These are phyloP conservation scores for Pleurotus platypus DNA, from an alignment of 768 basidiomycete genomes.

Conservation along the genomic window DNA sequence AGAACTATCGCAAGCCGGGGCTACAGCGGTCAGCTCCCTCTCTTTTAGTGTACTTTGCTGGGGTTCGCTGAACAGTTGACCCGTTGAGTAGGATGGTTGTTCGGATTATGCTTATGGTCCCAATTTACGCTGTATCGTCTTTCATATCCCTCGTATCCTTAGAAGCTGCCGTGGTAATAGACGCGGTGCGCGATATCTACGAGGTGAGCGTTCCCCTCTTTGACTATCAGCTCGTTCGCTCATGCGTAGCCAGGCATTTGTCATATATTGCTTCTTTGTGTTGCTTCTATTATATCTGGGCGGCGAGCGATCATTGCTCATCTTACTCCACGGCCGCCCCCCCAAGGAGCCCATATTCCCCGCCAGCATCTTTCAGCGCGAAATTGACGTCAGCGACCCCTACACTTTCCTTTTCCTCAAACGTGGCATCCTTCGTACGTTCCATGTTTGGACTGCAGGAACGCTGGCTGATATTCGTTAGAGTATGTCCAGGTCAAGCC, in stretches of 20 bases:
- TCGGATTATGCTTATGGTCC: slow-evolving; percentile 96
- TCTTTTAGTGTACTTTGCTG: not conserved
- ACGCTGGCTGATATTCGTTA: slow-evolving; percentile 24
- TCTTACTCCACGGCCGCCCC: slow-evolving; percentile 85
- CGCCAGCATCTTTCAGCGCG: slow-evolving; percentile 72
- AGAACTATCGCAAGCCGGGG: slow-evolving; percentile 81
- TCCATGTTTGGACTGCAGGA: not conserved
- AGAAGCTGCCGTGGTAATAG: slow-evolving; percentile 94
- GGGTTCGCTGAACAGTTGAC: not conserved
- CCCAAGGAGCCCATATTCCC: slow-evolving; percentile 89
- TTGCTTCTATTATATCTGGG: slow-evolving; percentile 83
- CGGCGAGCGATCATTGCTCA: slow-evolving; percentile 90
- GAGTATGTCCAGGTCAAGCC: slow-evolving; percentile 99
- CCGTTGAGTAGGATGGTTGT: slow-evolving; percentile 68
- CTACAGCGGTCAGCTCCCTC: slow-evolving; percentile 61
- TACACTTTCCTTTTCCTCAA: slow-evolving; percentile 92
- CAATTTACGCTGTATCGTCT: slow-evolving; percentile 87
- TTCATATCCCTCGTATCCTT: slow-evolving; percentile 92
- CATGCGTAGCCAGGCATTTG: slow-evolving; percentile 63
- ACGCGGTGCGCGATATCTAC: slow-evolving; percentile 91
- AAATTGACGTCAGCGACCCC: slow-evolving; percentile 93
- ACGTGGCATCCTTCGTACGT: slow-evolving; percentile 87
- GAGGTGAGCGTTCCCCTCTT: slow-evolving; percentile 54
- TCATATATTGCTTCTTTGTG: slow-evolving; percentile 90
- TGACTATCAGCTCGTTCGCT: not conserved